Conservation (phyloP, 805 yeast genomes). For the Spathaspora sp. region DNA sequence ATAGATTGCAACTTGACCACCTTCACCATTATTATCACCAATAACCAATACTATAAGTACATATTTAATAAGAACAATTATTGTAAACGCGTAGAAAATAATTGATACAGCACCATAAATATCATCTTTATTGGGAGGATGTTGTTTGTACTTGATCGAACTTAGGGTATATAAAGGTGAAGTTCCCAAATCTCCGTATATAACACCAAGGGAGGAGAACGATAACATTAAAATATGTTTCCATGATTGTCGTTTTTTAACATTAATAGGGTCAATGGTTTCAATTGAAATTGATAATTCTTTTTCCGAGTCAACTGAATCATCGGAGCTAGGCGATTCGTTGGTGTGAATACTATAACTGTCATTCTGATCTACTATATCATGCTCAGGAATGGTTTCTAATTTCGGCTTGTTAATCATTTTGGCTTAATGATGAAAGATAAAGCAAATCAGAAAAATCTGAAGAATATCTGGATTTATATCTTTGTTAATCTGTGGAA, state of each 20-base stretch:
- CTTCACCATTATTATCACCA: constrained; percentile 60
- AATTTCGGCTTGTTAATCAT: no score
- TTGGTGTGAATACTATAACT: not conserved
- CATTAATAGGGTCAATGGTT: not conserved
- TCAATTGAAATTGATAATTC: not conserved
- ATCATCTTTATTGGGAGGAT: constrained; percentile 34
- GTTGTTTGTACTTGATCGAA: constrained; percentile 22
- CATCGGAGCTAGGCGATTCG: not conserved
- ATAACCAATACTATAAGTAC: constrained; percentile 42
- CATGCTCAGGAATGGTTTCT: not conserved
- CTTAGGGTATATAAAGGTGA: constrained; percentile 53
- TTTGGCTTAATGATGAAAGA: no score
- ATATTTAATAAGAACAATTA: constrained; percentile 52
- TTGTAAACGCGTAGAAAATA: constrained; percentile 52
- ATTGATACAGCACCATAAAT: constrained; percentile 49
- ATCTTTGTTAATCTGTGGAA: no score
- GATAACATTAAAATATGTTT: constrained; percentile 24
- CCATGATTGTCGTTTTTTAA: constrained; percentile 16
- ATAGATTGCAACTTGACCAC: constrained; percentile 62
- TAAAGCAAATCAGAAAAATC: no score
- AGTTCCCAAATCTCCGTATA: constrained; percentile 62
- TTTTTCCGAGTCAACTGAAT: constrained; percentile 5
- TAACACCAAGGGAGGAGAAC: constrained; percentile 54
- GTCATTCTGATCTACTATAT: constrained; percentile 3
- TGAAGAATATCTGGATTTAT: no score